phyloP scores from a whole-genome alignment of 208 protist species.

The Acanthamoeba castellanii region DNA sequence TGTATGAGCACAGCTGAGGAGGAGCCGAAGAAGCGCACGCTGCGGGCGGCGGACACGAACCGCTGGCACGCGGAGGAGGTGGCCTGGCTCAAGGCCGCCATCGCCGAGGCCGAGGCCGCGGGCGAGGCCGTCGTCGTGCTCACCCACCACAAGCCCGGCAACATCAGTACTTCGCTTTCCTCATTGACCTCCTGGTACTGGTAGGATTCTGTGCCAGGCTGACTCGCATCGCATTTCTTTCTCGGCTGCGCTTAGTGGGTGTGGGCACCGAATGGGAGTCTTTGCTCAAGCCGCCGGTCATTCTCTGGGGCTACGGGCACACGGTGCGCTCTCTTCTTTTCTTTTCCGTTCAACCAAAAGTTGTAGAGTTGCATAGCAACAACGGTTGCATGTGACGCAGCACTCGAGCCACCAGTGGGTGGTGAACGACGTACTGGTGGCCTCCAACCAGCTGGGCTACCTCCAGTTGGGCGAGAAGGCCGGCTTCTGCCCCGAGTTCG shows the following conservation, averaged over 20 bases:
- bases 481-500: conserved; percentile 31
- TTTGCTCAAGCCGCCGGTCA: too few relatives aligned
- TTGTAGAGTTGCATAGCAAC: neutral
- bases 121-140: neutral
- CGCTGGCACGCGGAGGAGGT: conserved; percentile 50
- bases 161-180: too few relatives aligned
- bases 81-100: conserved; percentile 1
- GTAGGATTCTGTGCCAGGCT: too few relatives aligned
- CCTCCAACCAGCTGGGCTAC: conserved; percentile 59
- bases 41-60: conserved; percentile 26
- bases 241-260: too few relatives aligned
- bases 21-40: conserved; percentile 16
- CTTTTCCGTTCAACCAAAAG: neutral
- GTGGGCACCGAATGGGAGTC: too few relatives aligned
- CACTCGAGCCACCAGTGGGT: neutral
- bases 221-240: too few relatives aligned
- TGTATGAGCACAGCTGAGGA: neutral
- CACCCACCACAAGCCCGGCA: conserved; percentile 23
- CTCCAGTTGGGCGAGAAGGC: conserved; percentile 51
- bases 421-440: conserved; percentile 18
- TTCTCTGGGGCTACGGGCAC: conserved; percentile 40
- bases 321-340: neutral
- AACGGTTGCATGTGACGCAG: neutral
- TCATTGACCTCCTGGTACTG: too few relatives aligned
- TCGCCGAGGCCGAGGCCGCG: neutral